phyloP scores from a whole-genome alignment of 2,329 filamentous ascomycete genomes.

The Colletotrichum melonis region DNA sequence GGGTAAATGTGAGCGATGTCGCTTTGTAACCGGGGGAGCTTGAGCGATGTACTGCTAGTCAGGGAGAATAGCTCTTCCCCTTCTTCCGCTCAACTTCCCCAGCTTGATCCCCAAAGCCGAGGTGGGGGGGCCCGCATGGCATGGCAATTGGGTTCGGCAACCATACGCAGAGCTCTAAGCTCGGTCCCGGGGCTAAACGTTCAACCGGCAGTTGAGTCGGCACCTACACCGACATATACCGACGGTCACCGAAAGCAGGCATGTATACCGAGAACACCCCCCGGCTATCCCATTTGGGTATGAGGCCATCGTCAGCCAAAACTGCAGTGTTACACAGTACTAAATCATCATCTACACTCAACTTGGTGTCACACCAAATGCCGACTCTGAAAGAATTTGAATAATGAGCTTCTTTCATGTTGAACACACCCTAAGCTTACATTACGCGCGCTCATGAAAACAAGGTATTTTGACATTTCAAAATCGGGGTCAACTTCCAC shows the following conservation, averaged over 20 bases:
- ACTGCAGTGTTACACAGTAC: not conserved
- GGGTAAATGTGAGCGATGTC: constrained; percentile 27
- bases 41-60: constrained; percentile 21
- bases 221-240: not conserved
- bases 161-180: not conserved
- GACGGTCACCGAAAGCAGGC: not conserved
- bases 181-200: constrained; percentile 27
- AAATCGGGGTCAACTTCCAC: not conserved
- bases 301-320: not conserved
- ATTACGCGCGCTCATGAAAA: not conserved
- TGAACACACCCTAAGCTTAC: not conserved
- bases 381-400: not conserved
- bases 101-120: constrained; percentile 27
- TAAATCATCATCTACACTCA: not conserved
- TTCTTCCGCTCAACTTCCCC: constrained; percentile 23
- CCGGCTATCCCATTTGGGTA: not conserved
- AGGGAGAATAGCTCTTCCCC: constrained; percentile 34
- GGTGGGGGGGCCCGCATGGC: constrained; percentile 26
- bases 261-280: too few species aligned
- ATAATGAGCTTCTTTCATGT: not conserved
- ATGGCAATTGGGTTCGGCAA: constrained; percentile 37
- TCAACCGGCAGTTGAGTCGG: not conserved
- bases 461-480: not conserved
- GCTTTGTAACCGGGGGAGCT: constrained; percentile 25
- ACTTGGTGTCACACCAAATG: not conserved